phyloP scores from a whole-genome alignment of 2,329 filamentous ascomycete genomes.

The Aspergillus sp. region DNA sequence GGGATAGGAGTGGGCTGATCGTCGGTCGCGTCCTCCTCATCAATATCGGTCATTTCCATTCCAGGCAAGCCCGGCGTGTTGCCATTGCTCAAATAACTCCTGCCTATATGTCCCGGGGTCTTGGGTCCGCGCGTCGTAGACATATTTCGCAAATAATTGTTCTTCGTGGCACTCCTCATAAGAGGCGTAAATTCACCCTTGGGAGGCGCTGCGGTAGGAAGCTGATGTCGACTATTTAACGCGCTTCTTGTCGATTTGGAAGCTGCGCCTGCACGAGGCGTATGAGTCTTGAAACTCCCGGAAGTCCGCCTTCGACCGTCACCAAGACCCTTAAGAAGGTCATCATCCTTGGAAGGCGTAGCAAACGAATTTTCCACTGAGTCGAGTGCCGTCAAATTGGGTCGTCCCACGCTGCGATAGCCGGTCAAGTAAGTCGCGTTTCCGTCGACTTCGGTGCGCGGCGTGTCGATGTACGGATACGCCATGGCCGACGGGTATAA shows the following conservation, averaged over 20 bases:
- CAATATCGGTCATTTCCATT: slow-evolving; percentile 70
- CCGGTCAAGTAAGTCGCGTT: slow-evolving; percentile 78
- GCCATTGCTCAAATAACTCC: slow-evolving; percentile 65
- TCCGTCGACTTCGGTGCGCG: slow-evolving; percentile 74
- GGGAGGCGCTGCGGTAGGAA: slow-evolving; percentile 58
- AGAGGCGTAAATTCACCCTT: slow-evolving; percentile 89
- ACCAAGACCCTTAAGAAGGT: slow-evolving; percentile 73
- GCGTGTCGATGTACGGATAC: slow-evolving; percentile 75
- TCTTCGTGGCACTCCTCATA: slow-evolving; percentile 75
- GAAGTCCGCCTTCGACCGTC: slow-evolving; percentile 59
- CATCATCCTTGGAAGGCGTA: slow-evolving; percentile 74
- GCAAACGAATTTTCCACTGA: slow-evolving; percentile 87
- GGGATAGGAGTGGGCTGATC: slow-evolving; percentile 73
- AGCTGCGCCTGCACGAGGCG: slow-evolving; percentile 70
- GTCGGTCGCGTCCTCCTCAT: slow-evolving; percentile 65
- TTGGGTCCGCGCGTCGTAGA: slow-evolving; percentile 62
- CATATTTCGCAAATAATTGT: slow-evolving; percentile 61
- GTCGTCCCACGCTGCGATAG: slow-evolving; percentile 56
- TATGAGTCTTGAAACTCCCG: slow-evolving; percentile 63
- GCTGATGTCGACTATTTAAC: slow-evolving; percentile 70
- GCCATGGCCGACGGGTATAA: slow-evolving; percentile 55
- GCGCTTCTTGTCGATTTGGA: slow-evolving; percentile 45
- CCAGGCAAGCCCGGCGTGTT: slow-evolving; percentile 73
- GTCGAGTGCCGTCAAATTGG: slow-evolving; percentile 61
- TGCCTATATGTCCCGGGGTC: slow-evolving; percentile 69